A percentile compares a stretch with the other conserved stretches of the same genome.
These are phyloP conservation scores for Incumbomyces delicatus DNA, from an alignment of 2,329 filamentous ascomycete species.

Conservation along the genomic window DNA sequence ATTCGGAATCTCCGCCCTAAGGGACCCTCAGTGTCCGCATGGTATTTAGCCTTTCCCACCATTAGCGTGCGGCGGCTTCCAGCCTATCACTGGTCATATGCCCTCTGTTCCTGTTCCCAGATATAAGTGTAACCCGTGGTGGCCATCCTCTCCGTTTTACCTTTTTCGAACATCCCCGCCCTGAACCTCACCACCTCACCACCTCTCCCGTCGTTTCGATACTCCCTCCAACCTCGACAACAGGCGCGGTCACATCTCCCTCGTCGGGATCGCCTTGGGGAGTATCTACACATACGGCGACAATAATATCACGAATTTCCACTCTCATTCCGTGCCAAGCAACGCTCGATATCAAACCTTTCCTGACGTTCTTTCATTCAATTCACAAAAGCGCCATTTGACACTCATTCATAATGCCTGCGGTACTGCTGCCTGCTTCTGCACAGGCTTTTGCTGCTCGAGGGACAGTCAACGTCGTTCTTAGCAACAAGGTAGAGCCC, in stretches of 20 bases:
- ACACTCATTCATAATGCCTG: slow-evolving; percentile 58
- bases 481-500: slow-evolving; percentile 83
- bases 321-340: slow-evolving; percentile 8
- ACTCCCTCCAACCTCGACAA: slow-evolving; percentile 41
- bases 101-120: slow-evolving; percentile 11
- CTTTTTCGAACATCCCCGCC: slow-evolving; percentile 22
- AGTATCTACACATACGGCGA: slow-evolving; percentile 9
- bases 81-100: slow-evolving; percentile 17
- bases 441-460: slow-evolving; percentile 92
- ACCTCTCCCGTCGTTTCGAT: slow-evolving; percentile 9
- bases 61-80: slow-evolving; percentile 15
- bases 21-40: slow-evolving; percentile 1
- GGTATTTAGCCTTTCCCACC: slow-evolving; percentile 12
- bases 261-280: slow-evolving; percentile 45
- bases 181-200: slow-evolving; percentile 7
- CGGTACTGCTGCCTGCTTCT: slow-evolving; percentile 86
- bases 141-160: slow-evolving; percentile 45
- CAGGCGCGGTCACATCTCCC: slow-evolving; percentile 54
- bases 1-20: slow-evolving; percentile 14
- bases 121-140: slow-evolving; percentile 24
- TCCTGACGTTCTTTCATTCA: slow-evolving; percentile 3
- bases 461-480: slow-evolving; percentile 86
- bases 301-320: background rate
- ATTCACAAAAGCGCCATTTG: background rate
- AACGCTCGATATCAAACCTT: slow-evolving; percentile 1